These are phyloP conservation scores for Pichia cephalocereana DNA, from an alignment of 805 yeast species.

Conservation along the genomic window DNA sequence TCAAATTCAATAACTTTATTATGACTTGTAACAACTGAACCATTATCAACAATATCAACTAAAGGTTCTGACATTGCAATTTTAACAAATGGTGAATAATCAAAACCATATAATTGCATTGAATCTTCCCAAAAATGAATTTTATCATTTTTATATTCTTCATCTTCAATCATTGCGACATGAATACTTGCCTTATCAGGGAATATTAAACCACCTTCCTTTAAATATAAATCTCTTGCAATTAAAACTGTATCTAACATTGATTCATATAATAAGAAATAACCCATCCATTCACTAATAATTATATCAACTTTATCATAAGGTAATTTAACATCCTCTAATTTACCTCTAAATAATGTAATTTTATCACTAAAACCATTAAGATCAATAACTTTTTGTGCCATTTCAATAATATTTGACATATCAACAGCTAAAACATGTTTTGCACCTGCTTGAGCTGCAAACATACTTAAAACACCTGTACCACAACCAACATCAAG, in stretches of 20 bases:
- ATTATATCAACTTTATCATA: conserved; percentile 87
- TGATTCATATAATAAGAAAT: conserved; percentile 88
- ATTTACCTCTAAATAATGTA: conserved; percentile 81
- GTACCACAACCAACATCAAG: conserved; percentile 99
- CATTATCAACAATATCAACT: conserved; percentile 86
- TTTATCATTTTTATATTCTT: conserved; percentile 84
- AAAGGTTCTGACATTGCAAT: conserved; percentile 88
- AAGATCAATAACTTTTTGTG: conserved; percentile 73
- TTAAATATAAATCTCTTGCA: conserved; percentile 87
- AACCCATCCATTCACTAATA: conserved; percentile 99
- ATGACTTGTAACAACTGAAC: conserved; percentile 63
- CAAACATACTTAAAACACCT: conserved; percentile 95
- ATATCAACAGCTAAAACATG: conserved; percentile 96
- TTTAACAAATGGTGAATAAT: conserved; percentile 82
- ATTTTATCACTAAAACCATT: conserved; percentile 84
- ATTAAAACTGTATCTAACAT: conserved; percentile 94
- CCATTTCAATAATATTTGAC: conserved; percentile 95
- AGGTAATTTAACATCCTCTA: conserved; percentile 87
- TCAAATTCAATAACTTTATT: conserved; percentile 71
- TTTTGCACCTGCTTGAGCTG: conserved; percentile 97
- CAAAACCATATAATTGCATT: conserved; percentile 77
- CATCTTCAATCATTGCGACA: conserved; percentile 89
- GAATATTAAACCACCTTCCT: conserved; percentile 79
- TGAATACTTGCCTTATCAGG: conserved; percentile 91
- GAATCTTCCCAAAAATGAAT: conserved; percentile 85